Evolutionary conservation across 768 basidiomycete species (phyloP).

Genomic region (Cyathus striatus): DNA sequence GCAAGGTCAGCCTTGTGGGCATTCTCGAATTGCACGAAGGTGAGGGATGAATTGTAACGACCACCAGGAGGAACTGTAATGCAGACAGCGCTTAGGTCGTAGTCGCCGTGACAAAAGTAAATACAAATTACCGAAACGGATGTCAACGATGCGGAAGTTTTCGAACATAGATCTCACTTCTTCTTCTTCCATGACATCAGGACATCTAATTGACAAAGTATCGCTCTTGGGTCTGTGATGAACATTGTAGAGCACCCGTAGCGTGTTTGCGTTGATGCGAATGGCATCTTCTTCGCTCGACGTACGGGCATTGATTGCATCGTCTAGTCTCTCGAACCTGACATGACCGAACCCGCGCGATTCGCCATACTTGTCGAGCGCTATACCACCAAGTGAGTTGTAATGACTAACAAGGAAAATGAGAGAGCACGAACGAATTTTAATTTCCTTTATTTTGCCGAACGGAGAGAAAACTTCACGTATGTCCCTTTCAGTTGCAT

Average conservation of each 20-base stretch:
- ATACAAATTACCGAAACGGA: slow-evolving; percentile 23
- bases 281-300: slow-evolving; percentile 38
- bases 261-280: slow-evolving; percentile 36
- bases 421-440: slow-evolving; percentile 31
- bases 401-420: neutral
- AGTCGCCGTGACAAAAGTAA: too few species aligned
- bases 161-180: too few species aligned
- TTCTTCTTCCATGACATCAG: too few species aligned
- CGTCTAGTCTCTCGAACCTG: slow-evolving; percentile 28
- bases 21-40: too few species aligned
- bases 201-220: too few species aligned
- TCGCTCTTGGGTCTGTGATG: slow-evolving; percentile 14
- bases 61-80: too few species aligned
- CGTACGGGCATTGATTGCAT: slow-evolving; percentile 30
- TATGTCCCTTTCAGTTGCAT: slow-evolving; percentile 32
- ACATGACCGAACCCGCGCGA: slow-evolving; percentile 42
- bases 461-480: slow-evolving; percentile 35
- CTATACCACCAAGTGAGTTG: slow-evolving; percentile 5
- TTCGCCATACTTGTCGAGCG: slow-evolving; percentile 27
- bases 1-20: too few species aligned
- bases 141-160: slow-evolving; percentile 18
- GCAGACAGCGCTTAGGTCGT: too few species aligned
- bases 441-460: slow-evolving; percentile 32
- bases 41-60: too few species aligned
- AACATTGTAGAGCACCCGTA: slow-evolving; percentile 26